Conservation (phyloP, 345 rosid genomes). For the Lumnitzera littorea region DNA sequence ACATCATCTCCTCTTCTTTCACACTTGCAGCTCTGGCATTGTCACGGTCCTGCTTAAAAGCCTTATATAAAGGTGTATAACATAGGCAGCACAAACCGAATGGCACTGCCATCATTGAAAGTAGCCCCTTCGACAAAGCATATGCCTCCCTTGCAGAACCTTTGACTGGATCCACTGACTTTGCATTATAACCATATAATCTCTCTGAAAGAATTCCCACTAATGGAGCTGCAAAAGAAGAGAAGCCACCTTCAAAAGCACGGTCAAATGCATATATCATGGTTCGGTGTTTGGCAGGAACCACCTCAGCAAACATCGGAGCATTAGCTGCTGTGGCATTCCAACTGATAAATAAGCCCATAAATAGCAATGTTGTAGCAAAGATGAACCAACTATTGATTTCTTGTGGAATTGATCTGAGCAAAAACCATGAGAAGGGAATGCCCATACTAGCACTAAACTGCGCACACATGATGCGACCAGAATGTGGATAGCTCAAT, state of each 20-base stretch:
- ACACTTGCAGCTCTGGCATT: conserved; percentile 33
- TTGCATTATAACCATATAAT: conserved; percentile 70
- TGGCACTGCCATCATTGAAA: conserved; percentile 88
- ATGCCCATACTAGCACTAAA: conserved; percentile 96
- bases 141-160: conserved; percentile 64
- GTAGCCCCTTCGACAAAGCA: conserved; percentile 77
- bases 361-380: conserved; percentile 54
- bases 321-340: conserved; percentile 77
- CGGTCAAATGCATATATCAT: conserved; percentile 96
- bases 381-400: conserved; percentile 51
- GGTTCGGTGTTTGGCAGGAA: conserved; percentile 79
- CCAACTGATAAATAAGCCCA: conserved; percentile 95
- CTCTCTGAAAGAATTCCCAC: conserved; percentile 90
- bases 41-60: conserved; percentile 62
- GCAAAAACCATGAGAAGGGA: conserved; percentile 76
- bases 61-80: conserved; percentile 72
- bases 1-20: conserved; percentile 49
- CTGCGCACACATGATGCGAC: conserved; percentile 89
- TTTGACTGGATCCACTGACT: conserved; percentile 50
- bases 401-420: conserved; percentile 65
- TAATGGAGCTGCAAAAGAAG: conserved; percentile 91
- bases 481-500: conserved; percentile 50
- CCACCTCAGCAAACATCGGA: conserved; percentile 94
- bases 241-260: conserved; percentile 85
- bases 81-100: conserved; percentile 77